Conservation (phyloP, 2,329 filamentous ascomycete species). For the Hypoxylon sp. region DNA sequence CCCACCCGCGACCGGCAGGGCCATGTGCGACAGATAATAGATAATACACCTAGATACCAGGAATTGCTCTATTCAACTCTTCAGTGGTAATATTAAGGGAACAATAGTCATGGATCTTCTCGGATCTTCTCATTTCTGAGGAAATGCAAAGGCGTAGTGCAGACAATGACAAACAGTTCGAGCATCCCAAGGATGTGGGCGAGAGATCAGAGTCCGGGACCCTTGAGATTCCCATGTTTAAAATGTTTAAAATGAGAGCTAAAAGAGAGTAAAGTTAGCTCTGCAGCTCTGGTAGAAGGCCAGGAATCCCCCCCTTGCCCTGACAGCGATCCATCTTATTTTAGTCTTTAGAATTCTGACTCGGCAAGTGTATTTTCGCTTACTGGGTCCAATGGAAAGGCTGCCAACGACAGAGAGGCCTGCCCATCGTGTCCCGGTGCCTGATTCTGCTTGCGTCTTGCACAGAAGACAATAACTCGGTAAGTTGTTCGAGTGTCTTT, state of each 20-base stretch:
- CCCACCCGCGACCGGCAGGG: conserved; percentile 30
- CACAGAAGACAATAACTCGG: not conserved
- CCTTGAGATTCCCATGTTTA: conserved; percentile 34
- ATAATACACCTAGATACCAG: conserved; percentile 10
- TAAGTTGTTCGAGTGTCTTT: conserved; percentile 3
- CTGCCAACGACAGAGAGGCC: conserved; percentile 15
- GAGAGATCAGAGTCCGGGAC: conserved; percentile 30
- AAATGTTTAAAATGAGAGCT: no score
- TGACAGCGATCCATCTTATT: conserved; percentile 43
- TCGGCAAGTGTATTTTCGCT: conserved; percentile 39
- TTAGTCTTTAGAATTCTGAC: conserved; percentile 45
- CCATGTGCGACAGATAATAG: conserved; percentile 28
- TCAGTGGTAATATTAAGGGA: conserved; percentile 4
- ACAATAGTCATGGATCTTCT: conserved; percentile 1
- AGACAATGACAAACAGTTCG: conserved; percentile 14
- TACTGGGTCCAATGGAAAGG: conserved; percentile 40
- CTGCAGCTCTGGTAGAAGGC: conserved; percentile 7
- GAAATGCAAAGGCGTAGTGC: conserved; percentile 6
- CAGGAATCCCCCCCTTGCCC: conserved; percentile 35
- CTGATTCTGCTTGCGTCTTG: conserved; percentile 2
- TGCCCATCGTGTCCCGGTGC: conserved; percentile 5
- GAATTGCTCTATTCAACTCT: not conserved
- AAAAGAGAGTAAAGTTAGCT: conserved; percentile 10
- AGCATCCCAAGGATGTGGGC: conserved; percentile 31
- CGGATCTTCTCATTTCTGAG: conserved; percentile 2